phyloP scores from a whole-genome alignment of 1,284 basidiomycete genomes.

The Moesziomyces aphidis region DNA sequence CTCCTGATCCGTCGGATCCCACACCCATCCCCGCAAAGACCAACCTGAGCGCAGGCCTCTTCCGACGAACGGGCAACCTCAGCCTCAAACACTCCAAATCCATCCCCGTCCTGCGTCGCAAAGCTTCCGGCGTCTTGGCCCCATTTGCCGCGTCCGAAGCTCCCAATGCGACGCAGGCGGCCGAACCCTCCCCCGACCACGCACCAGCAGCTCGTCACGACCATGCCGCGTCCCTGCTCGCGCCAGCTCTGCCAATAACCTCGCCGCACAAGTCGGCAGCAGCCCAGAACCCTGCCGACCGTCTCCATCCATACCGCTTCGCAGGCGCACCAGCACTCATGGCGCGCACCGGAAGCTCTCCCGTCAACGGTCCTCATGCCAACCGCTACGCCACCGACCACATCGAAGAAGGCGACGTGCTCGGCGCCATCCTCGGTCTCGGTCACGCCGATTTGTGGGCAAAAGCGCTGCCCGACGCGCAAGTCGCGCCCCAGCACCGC shows the following conservation, averaged over 20 bases:
- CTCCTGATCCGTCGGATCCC: conserved; percentile 9
- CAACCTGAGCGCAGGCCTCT: conserved; percentile 21
- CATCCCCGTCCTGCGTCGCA: conserved; percentile 49
- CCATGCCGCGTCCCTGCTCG: no score
- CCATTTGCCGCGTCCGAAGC: not conserved
- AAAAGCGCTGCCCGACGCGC: conserved; percentile 3
- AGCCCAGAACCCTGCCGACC: not conserved
- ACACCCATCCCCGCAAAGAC: not conserved
- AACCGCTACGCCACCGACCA: conserved; percentile 21
- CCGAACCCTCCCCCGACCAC: not conserved
- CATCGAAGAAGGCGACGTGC: conserved; percentile 57
- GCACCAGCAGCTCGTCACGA: not conserved
- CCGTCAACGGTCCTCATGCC: conserved; percentile 35
- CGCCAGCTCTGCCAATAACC: conserved; percentile 11
- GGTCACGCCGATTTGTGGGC: conserved; percentile 37
- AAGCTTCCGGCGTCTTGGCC: conserved; percentile 26
- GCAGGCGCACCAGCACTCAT: conserved; percentile 12
- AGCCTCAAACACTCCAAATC: conserved; percentile 50
- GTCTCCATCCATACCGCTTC: conserved; percentile 3
- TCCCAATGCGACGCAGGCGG: not conserved
- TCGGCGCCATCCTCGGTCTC: conserved; percentile 61
- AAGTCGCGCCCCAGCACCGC: not conserved
- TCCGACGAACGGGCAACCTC: conserved; percentile 43
- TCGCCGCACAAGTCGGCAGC: conserved; percentile 9
- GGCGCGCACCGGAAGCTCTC: conserved; percentile 40